Base-by-base conservation (phyloP, 208 protist species). In the Angomonas deanei region DNA sequence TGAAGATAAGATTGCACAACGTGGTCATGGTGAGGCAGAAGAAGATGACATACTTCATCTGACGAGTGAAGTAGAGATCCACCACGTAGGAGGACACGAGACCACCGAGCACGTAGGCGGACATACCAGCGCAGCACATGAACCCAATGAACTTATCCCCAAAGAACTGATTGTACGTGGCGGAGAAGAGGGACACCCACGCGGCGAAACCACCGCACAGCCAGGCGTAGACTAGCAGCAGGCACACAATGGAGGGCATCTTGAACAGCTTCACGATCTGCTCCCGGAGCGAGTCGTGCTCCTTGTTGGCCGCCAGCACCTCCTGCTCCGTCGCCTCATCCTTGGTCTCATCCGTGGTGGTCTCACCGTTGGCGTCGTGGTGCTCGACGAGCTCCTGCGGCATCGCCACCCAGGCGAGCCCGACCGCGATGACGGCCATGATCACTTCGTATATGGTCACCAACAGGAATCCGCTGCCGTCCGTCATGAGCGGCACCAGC, bases 11-110 rank as follows among this genome's bases (percentile, higher is more conserved):
- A 48, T 88, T 89, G 64, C 73, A 74, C 32, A 94, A 31, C 54
- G 75, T 86, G 68, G 85, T 91, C 70, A 88, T 86, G 11, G 76
- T 82, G 31, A 91, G 82, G 66, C 84, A 91, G 65, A 90, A 81
- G 73, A 91, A 88, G 68, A 94, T 88, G 54, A 94, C 87, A 63
- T 91, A 86, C 71, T 94, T 94, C 87, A 94, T 94, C 65, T 91
- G 84, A 10, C 84, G 87, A 17, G 74, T 58, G 61, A 91, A 94
- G 70, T 86, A 91, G 13, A 91, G 66, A 68, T 92, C 88, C 4
- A 87, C 83, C 1, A 91, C 63, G 56, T 83, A 86, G 5, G 84
- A 88, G 24, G 85, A 90, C n/a, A 80, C 34, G 48, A 94, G 70
- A 60, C 88, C 88, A 10, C 88, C 84, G 10, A 60, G 27, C 42